Conservation (phyloP, 202 grass and related monocot genomes). For the Carex sylvatica region DNA sequence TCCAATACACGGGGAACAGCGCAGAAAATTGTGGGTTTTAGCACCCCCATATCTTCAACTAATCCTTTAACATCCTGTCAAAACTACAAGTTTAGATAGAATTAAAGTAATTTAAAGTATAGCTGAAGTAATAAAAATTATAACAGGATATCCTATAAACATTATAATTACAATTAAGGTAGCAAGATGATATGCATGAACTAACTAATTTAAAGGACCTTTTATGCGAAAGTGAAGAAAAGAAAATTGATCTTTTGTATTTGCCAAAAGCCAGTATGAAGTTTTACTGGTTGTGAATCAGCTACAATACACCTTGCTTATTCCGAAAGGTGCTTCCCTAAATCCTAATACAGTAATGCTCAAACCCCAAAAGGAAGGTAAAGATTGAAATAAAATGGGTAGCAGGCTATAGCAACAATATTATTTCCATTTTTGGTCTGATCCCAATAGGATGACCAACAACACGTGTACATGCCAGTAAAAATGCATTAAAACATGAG, state of each 20-base stretch:
- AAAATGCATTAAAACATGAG: background rate
- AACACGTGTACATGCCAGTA: background rate
- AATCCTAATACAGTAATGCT: background rate
- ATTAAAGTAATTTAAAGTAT: background rate
- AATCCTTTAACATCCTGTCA: conserved; percentile 88
- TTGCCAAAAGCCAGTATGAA: background rate
- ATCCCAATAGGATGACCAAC: background rate
- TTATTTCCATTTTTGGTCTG: background rate
- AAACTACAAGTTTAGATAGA: background rate
- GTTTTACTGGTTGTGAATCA: background rate
- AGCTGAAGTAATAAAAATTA: background rate
- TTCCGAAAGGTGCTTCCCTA: background rate
- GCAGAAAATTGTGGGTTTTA: conserved; percentile 88
- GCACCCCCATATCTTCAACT: conserved; percentile 85
- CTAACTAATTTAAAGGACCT: background rate
- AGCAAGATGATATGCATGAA: background rate
- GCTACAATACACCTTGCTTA: background rate
- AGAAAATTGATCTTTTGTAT: background rate
- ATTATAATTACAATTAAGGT: background rate
- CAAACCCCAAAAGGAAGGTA: background rate
- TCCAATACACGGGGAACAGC: conserved; percentile 96
- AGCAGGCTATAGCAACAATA: background rate
- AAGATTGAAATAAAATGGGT: background rate
- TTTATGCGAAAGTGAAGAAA: background rate
- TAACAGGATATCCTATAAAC: background rate